Base-by-base conservation (phyloP, 768 basidiomycete genomes). In the Sporobolomyces roseus region DNA sequence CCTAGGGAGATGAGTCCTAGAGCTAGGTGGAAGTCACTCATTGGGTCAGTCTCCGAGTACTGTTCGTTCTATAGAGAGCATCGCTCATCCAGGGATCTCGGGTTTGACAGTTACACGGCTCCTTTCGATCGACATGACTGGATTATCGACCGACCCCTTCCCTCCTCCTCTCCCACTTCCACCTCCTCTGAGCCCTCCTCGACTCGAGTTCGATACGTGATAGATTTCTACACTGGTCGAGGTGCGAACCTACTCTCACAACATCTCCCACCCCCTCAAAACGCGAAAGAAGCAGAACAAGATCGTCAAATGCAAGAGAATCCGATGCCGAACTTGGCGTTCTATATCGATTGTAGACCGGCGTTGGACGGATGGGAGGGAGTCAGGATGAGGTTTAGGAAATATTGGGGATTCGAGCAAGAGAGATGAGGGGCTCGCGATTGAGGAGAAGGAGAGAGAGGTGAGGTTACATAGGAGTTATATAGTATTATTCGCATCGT, bases 81-180 rank as follows among this genome's bases (percentile, higher is more conserved):
- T n/a, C n/a, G n/a, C n/a, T n/a, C n/a, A n/a, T n/a, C n/a, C n/a
- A n/a, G n/a, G n/a, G n/a, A 9, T 41, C 38, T 41, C 33, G 5
- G 32, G 3, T 33, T 35, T 27, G 49, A 10, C 74, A 99, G 94
- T 16, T 99, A 96, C 78, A 83, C 90, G 32, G 83, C 90, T 29
- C 96, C 96, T 0, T 99, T 99, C 79, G 96, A 99, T 78, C 83
- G 91, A 61, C 96, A 99, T 74, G 94, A 98, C 78, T 99, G 96
- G 96, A 79, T 91, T 56, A 87, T 99, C 56, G 92, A 96, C 78
- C 87, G 94, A 38, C 96, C 93, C 77, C 23, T 70, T 55, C 45
- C 14, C 3, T 35, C 64, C 19, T 19, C 65, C 19, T 43, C 63
- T 50, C 36, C 41, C n/a, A 17, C 38, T 23, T 51, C 54, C 3